Evolutionary conservation across 352 stramenopile genomes (phyloP).

Genomic region (Peronospora tabacina): DNA sequence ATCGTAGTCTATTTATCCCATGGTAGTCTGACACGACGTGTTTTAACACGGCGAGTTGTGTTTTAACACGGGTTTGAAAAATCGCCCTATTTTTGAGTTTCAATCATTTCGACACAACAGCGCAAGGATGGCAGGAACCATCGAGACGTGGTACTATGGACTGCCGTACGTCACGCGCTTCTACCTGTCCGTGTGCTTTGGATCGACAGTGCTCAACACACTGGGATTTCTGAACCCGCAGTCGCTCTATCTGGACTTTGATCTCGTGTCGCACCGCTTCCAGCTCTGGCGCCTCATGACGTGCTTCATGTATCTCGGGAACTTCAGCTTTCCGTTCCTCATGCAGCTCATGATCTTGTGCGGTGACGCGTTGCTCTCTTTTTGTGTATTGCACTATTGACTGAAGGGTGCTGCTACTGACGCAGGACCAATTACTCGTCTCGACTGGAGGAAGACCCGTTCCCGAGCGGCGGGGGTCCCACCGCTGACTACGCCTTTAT

Average conservation of each 20-base stretch:
- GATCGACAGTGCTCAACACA: constrained; percentile 70
- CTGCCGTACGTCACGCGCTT: constrained; percentile 82
- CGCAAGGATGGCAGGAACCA: constrained; percentile 50
- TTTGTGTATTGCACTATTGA: background rate
- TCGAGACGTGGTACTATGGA: constrained; percentile 80
- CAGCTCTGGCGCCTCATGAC: constrained; percentile 86
- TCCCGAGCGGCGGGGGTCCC: constrained; percentile 64
- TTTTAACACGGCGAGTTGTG: too few species aligned
- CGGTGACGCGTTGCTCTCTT: constrained; percentile 4
- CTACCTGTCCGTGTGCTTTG: constrained; percentile 79
- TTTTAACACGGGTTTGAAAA: too few species aligned
- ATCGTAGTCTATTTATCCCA: too few species aligned
- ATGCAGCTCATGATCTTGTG: constrained; percentile 89
- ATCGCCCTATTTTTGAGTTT: too few species aligned
- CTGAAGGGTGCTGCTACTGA: constrained; percentile 2
- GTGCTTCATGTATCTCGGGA: constrained; percentile 84
- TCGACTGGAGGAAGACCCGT: constrained; percentile 78
- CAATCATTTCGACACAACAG: background rate
- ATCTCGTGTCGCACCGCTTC: constrained; percentile 80
- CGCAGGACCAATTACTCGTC: constrained; percentile 76
- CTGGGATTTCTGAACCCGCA: constrained; percentile 74
- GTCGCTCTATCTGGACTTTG: constrained; percentile 81
- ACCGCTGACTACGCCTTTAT: constrained; percentile 88
- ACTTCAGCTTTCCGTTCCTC: constrained; percentile 86
- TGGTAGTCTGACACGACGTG: too few species aligned